phyloP scores from a whole-genome alignment of 495 filamentous ascomycete species.

The Podospora conica region DNA sequence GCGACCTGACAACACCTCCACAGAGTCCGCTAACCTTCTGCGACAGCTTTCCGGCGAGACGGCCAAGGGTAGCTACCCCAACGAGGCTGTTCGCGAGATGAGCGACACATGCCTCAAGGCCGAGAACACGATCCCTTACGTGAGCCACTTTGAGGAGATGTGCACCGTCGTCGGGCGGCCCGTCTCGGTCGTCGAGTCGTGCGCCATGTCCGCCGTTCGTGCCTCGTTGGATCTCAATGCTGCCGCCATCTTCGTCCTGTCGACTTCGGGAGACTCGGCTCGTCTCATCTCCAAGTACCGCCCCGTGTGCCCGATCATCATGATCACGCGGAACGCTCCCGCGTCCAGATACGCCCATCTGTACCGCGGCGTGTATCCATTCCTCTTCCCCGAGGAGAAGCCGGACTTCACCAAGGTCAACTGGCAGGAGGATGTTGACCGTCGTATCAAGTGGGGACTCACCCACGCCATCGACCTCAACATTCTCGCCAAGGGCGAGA shows the following conservation, averaged over 20 bases:
- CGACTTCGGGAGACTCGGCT: conserved; percentile 85
- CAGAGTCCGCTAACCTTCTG: background rate
- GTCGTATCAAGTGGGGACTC: conserved; percentile 93
- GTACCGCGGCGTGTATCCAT: conserved; percentile 96
- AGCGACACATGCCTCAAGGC: conserved; percentile 92
- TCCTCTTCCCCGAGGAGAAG: conserved; percentile 87
- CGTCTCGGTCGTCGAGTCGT: conserved; percentile 79
- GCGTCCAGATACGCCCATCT: conserved; percentile 88
- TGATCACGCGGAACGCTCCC: conserved; percentile 82
- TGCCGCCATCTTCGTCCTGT: conserved; percentile 87
- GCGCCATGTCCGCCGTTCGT: conserved; percentile 92
- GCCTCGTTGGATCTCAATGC: conserved; percentile 93
- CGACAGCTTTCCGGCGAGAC: conserved; percentile 80
- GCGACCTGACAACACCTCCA: too few relatives aligned
- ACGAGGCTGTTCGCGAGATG: conserved; percentile 94
- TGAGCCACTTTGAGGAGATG: conserved; percentile 93
- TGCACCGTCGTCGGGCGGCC: conserved; percentile 74
- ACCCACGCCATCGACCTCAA: conserved; percentile 74
- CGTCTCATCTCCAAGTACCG: conserved; percentile 96
- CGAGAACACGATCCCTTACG: conserved; percentile 93
- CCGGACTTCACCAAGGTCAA: conserved; percentile 81
- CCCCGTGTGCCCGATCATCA: conserved; percentile 96
- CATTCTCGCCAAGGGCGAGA: conserved; percentile 73
- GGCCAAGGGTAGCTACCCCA: conserved; percentile 92
- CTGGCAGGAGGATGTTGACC: conserved; percentile 98